These are phyloP conservation scores for Phytophthora syringae DNA, from an alignment of 352 stramenopile species.

Conservation along the genomic window DNA sequence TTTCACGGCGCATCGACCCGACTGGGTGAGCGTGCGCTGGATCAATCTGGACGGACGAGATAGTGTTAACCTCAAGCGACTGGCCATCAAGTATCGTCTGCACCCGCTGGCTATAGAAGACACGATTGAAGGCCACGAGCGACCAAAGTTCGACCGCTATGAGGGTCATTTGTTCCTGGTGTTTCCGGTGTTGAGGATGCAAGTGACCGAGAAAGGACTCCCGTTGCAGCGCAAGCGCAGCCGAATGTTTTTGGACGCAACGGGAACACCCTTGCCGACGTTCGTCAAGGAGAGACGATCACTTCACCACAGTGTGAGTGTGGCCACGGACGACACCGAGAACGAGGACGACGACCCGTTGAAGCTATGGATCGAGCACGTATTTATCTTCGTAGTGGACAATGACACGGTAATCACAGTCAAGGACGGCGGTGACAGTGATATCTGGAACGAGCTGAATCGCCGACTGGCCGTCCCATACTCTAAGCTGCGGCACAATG, in stretches of 20 bases:
- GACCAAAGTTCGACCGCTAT: conserved; percentile 88
- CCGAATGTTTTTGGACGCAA: conserved; percentile 19
- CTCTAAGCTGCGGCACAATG: conserved; percentile 91
- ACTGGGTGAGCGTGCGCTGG: conserved; percentile 88
- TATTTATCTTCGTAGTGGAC: conserved; percentile 83
- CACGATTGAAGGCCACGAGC: conserved; percentile 87
- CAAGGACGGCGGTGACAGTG: conserved; percentile 67
- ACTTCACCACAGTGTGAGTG: conserved; percentile 28
- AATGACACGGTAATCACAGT: conserved; percentile 89
- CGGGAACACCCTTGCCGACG: conserved; percentile 37
- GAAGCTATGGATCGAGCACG: conserved; percentile 82
- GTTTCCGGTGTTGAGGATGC: conserved; percentile 83
- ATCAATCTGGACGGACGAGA: conserved; percentile 87
- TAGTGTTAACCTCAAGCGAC: conserved; percentile 82
- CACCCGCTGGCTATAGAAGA: conserved; percentile 88
- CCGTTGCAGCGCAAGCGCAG: conserved; percentile 44
- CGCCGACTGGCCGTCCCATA: conserved; percentile 79
- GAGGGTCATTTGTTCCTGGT: conserved; percentile 86
- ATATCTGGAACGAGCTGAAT: conserved; percentile 81
- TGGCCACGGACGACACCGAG: conserved; percentile 27
- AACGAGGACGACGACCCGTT: conserved; percentile 67
- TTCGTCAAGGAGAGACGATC: conserved; percentile 51
- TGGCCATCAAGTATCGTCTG: conserved; percentile 89
- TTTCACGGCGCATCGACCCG: conserved; percentile 74
- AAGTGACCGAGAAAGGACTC: conserved; percentile 51